Evolutionary conservation across 257 asterid species (phyloP).

Genomic region (Salvia rosmarinus): DNA sequence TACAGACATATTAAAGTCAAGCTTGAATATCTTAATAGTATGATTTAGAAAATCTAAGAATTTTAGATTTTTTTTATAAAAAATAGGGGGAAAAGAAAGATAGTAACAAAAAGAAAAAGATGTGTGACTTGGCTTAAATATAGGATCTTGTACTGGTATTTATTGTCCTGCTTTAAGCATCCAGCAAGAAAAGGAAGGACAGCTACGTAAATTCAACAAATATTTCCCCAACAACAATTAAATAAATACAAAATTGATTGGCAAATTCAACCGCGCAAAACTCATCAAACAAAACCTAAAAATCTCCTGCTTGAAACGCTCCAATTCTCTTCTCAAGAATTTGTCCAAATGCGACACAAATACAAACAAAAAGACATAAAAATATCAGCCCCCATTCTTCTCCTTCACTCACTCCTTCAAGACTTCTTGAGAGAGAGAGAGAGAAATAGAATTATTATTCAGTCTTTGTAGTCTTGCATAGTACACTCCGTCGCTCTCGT

Average conservation of each 20-base stretch:
- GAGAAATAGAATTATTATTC: neutral
- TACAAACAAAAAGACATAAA: neutral
- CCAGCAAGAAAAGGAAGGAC: constrained; percentile 30
- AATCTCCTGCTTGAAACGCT: neutral
- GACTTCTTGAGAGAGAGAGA: neutral
- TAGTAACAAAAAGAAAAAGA: too few relatives aligned
- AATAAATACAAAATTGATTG: neutral
- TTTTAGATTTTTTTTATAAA: too few relatives aligned
- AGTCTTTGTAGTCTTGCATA: constrained; percentile 22
- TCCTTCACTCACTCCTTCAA: constrained; percentile 32
- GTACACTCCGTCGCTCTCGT: constrained; percentile 35
- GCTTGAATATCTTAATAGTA: too few relatives aligned
- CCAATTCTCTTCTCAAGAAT: neutral
- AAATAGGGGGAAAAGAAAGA: too few relatives aligned
- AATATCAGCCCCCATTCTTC: constrained; percentile 39
- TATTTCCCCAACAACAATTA: neutral
- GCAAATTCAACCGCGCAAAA: constrained; percentile 29
- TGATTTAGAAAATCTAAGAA: too few relatives aligned
- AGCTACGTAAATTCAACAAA: neutral
- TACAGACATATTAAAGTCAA: too few relatives aligned
- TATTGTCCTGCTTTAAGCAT: constrained; percentile 7
- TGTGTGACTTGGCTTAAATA: too few relatives aligned
- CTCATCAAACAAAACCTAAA: constrained; percentile 1
- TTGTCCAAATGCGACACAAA: neutral
- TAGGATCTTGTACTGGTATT: constrained; percentile 3